Base-by-base conservation (phyloP, 768 basidiomycete species). In the Boletus bicolor region DNA sequence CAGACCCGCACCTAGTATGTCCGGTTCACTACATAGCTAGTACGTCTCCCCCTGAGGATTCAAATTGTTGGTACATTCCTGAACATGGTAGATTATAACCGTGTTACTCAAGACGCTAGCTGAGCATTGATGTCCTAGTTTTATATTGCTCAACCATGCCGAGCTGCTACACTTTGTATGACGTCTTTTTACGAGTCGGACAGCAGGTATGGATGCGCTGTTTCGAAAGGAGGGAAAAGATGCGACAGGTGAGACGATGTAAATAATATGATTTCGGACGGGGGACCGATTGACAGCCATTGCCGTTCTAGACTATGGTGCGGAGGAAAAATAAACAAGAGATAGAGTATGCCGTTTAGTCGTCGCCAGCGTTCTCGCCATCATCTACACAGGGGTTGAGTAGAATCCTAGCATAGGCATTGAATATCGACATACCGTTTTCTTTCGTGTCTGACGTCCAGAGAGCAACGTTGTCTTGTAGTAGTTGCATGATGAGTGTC, bases 401-500 rank as follows among this genome's bases (percentile, higher is more conserved):
- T 56, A 57, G 21, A n/a, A 9, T 37, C 5, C n/a, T 0, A 32
- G 21, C 5, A n/a, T 37, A 14, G 5, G 0, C 5, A 43, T 4
- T 32, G 1, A 35, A 80, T 79, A 14, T 36, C 4, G 17, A 82
- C 86, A 53, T 56, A 89, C 89, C 89, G 71, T 86, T 81, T 57
- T 95, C 93, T 74, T 94, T 91, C 91, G 97, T 94, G 73, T 97
- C 95, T 45, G 92, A 94, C 56, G 95, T 97, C 95, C 95, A 98
- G 67, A 98, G 84, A 47, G 94, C 97, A 44, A 98, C 78, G 84
- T 98, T 98, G 75, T 98, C 95, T 69, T 93, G 86, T 72, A 98
- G 84, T 60, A 98, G 79, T 76, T 98, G 96, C 89, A 93, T 90
- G 76, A 96, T 96, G 64, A 98, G 79, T 38, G 96, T 98, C 56